Percentiles rank a stretch among this genome's conserved stretches.
Evolutionary conservation across 768 basidiomycete species (phyloP).

Genomic region (Leccinum aurantiacum): DNA sequence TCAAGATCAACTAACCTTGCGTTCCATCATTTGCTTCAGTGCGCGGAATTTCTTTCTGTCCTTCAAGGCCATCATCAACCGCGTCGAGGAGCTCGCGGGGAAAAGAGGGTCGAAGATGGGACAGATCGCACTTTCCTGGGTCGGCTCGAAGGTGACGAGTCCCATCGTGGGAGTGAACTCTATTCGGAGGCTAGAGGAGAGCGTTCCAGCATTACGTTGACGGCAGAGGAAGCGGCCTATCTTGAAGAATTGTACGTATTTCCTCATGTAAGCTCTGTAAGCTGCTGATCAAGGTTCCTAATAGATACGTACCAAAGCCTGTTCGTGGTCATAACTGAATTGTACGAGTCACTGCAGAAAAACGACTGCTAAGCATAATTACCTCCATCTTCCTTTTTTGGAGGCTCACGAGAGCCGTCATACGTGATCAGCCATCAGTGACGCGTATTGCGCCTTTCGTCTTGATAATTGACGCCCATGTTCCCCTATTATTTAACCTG

Average conservation of each 20-base stretch:
- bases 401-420: too few species aligned
- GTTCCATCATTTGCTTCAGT: too few species aligned
- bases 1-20: too few species aligned
- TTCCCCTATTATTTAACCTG: slow-evolving; percentile 12
- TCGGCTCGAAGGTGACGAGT: slow-evolving; percentile 38
- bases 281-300: too few species aligned
- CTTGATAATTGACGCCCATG: too few species aligned
- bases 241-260: slow-evolving; percentile 28
- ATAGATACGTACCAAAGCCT: slow-evolving; percentile 21
- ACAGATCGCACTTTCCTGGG: slow-evolving; percentile 48
- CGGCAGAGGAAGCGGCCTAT: slow-evolving; percentile 29
- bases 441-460: too few species aligned
- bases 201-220: too few species aligned
- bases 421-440: too few species aligned
- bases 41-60: too few species aligned
- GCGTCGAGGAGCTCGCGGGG: slow-evolving; percentile 44
- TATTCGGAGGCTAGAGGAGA: slow-evolving; percentile 30
- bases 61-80: slow-evolving; percentile 38
- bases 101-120: slow-evolving; percentile 43
- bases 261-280: too few species aligned
- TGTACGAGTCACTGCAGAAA: neutral
- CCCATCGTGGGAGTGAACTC: slow-evolving; percentile 47
- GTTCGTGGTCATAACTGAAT: slow-evolving; percentile 19
- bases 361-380: too few species aligned
- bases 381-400: too few species aligned